A percentile compares a stretch with the other conserved stretches of the same genome.
These are phyloP conservation scores for Tylopilus rubrobrunneus DNA, from an alignment of 768 basidiomycete genomes.

Conservation along the genomic window DNA sequence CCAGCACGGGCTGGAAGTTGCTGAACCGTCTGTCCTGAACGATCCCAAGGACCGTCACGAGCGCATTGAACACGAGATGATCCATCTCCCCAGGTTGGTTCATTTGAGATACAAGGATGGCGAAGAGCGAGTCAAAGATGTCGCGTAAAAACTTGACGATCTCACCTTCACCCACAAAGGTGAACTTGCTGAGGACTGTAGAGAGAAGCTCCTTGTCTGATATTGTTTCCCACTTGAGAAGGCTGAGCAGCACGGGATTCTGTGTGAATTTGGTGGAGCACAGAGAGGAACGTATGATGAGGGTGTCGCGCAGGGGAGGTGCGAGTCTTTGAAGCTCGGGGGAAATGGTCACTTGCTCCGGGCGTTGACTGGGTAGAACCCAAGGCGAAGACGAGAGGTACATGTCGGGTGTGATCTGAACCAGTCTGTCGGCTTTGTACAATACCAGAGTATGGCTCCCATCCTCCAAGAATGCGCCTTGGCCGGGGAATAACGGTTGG, in stretches of 20 bases:
- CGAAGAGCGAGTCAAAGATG: slow-evolving; percentile 92
- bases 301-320: slow-evolving; percentile 68
- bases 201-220: slow-evolving; percentile 61
- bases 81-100: slow-evolving; percentile 82
- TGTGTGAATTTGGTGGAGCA: slow-evolving; percentile 93
- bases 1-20: slow-evolving; percentile 91
- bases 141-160: slow-evolving; percentile 92
- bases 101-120: slow-evolving; percentile 70
- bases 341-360: slow-evolving; percentile 56
- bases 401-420: slow-evolving; percentile 55
- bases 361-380: slow-evolving; percentile 49
- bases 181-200: slow-evolving; percentile 75
- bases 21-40: slow-evolving; percentile 92
- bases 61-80: slow-evolving; percentile 80
- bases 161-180: slow-evolving; percentile 91
- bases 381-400: slow-evolving; percentile 73
- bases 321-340: slow-evolving; percentile 62
- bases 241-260: slow-evolving; percentile 74
- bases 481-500: slow-evolving; percentile 78
- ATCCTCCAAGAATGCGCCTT: slow-evolving; percentile 79
- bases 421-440: slow-evolving; percentile 75
- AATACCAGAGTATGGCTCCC: slow-evolving; percentile 83
- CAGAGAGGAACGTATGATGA: slow-evolving; percentile 82
- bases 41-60: slow-evolving; percentile 89
- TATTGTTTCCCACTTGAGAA: slow-evolving; percentile 79